Base-by-base conservation (phyloP, 2,329 filamentous ascomycete species). In the Fusarium burgessii region DNA sequence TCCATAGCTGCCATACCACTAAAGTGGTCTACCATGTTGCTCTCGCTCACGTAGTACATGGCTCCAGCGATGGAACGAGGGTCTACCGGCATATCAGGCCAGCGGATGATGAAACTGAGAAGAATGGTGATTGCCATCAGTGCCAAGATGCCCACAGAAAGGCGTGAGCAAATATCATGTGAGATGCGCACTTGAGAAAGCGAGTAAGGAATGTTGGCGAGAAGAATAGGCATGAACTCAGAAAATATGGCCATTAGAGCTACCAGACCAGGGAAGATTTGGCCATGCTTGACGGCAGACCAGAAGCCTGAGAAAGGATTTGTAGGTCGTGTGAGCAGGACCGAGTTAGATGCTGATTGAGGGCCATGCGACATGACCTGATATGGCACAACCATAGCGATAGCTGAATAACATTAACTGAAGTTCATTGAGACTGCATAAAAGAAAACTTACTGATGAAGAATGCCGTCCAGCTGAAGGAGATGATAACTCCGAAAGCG, bases 221-320 rank as follows among this genome's bases (percentile, higher is more conserved):
- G 79, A 3, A 85, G 78, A 23, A 87, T 78, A 3, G 85, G 85
- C n/a, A 88, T 81, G 50, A 86, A 82, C 51, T 88, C 85, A 25
- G 84, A 81, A 5, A 86, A 77, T 25, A 87, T 80, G 6, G 83
- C 79, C 49, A 83, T 82, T 8, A 82, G 67, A 1, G 83, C 81
- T 13, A 84, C 80, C 15, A 80, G 58, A 27, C 81, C 78, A 2
- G 85, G 78, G 62, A 84, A 84, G 10, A 68, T 79, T 77, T 65
- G 74, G 5, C 70, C 51, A n/a, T 76, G 71, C 41, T 75, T 76
- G 32, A 74, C 5, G 0, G 75, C 73, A 4, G 74, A 74, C 69
- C 72, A 76, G 20, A 88, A 64, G 1, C 84, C 85, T 1, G 80
- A 83, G 40, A 86, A 84, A 6, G 82, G 80, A 59, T 86, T 85